Conservation (phyloP, 495 filamentous ascomycete genomes). For the Xylaria venustula region DNA sequence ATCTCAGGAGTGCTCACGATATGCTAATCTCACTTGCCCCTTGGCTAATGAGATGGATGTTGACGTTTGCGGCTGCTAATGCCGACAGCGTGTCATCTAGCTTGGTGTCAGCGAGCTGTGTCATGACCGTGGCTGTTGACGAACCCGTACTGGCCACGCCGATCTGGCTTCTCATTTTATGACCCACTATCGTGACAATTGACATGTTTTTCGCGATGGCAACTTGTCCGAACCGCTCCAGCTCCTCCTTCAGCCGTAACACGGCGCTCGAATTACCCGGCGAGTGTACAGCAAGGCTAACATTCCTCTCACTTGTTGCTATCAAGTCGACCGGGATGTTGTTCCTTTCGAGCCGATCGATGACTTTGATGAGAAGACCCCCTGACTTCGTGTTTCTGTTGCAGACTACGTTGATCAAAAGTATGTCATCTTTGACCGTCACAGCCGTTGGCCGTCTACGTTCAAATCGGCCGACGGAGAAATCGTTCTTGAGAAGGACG, state of each 20-base stretch:
- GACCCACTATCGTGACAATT: slow-evolving; percentile 41
- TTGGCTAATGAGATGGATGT: slow-evolving; percentile 41
- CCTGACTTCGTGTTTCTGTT: slow-evolving; percentile 39
- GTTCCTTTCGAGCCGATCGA: slow-evolving; percentile 32
- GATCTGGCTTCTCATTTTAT: slow-evolving; percentile 43
- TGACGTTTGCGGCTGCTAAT: slow-evolving; percentile 37
- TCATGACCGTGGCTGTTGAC: not conserved
- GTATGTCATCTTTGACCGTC: slow-evolving; percentile 38
- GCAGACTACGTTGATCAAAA: slow-evolving; percentile 38
- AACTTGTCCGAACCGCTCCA: slow-evolving; percentile 34
- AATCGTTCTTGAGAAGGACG: slow-evolving; percentile 39
- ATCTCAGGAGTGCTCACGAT: slow-evolving; percentile 25
- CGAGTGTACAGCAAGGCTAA: slow-evolving; percentile 38
- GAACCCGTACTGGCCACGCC: slow-evolving; percentile 34
- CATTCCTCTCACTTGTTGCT: slow-evolving; percentile 38
- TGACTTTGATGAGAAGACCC: slow-evolving; percentile 36
- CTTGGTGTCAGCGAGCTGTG: slow-evolving; percentile 8
- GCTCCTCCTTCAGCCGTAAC: slow-evolving; percentile 25
- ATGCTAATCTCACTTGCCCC: slow-evolving; percentile 44
- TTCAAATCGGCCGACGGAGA: slow-evolving; percentile 32
- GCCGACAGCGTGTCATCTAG: slow-evolving; percentile 37
- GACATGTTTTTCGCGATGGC: slow-evolving; percentile 32
- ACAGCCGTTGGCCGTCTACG: slow-evolving; percentile 38
- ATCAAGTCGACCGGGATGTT: slow-evolving; percentile 38
- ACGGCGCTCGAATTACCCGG: slow-evolving; percentile 23